Conservation (phyloP, 2,329 filamentous ascomycete species). For the Aspergillus thermomutatus region DNA sequence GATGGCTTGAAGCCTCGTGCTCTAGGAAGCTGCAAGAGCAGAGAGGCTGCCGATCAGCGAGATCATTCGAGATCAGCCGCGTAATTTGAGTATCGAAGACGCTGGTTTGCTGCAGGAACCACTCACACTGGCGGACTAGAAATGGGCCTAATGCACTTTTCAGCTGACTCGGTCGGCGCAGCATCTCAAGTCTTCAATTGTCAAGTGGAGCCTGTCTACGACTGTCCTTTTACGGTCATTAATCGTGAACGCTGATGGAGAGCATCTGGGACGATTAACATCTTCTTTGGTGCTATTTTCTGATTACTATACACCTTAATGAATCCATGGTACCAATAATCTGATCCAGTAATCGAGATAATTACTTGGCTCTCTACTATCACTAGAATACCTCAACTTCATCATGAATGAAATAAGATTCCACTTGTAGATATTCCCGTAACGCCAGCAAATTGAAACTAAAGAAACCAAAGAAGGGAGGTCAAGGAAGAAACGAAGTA, state of each 20-base stretch:
- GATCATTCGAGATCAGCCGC: slow-evolving; percentile 7
- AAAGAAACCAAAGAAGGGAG: slow-evolving; percentile 12
- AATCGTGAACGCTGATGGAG: neutral
- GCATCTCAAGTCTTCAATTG: neutral
- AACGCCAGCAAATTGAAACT: slow-evolving; percentile 20
- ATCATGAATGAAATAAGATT: neutral
- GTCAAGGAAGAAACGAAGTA: slow-evolving; percentile 6
- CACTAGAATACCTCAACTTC: neutral
- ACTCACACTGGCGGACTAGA: neutral
- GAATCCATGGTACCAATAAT: neutral
- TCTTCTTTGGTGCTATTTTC: neutral
- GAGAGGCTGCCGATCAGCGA: neutral
- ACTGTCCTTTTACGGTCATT: neutral
- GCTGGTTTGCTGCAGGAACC: slow-evolving; percentile 31
- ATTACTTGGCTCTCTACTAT: neutral
- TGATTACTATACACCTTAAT: neutral
- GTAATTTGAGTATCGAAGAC: slow-evolving; percentile 1
- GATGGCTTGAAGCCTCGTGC: neutral
- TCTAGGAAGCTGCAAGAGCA: neutral
- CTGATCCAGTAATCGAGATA: too few species aligned
- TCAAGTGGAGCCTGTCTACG: neutral
- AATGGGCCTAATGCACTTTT: slow-evolving; percentile 26
- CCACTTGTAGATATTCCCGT: slow-evolving; percentile 8
- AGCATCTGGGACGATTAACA: neutral
- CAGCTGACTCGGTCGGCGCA: slow-evolving; percentile 16